Evolutionary conservation across 441 rosid genomes (phyloP), one percentile per base, ranked within the genome.

Genomic region (Populus hybrid): DNA sequence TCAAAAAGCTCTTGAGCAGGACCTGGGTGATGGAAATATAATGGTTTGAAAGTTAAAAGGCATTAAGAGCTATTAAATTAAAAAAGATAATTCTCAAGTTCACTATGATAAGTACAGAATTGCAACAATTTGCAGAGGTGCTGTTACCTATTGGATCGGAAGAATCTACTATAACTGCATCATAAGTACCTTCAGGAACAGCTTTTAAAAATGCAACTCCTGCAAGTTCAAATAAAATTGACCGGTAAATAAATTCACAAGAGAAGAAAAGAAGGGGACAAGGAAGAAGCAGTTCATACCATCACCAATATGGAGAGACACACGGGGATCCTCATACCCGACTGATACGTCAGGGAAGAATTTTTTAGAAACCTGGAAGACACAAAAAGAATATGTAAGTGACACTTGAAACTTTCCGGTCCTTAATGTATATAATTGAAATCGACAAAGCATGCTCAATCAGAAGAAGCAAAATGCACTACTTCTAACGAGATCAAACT

Each of bases 1-100:
- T 94, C 93, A 82, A 94, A 94, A 69, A 94, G 95, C 85, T 93
- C 97, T 79, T 94, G 90, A 2, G 99, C 99, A 64, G 99, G 99
- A 78, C 98, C 97, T 93, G 88, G 75, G 77, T 5, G 24, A 75
- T 8, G 26, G 36, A 65, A 80, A 71, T 69, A 72, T 64, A 24
- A 79, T 28, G 21, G 1, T 75, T 68, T 33, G 26, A 11, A 10
- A 50, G 33, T 76, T 63, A 69, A 9, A 33, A 10, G 31, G 42
- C 76, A 40, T 38, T 14, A 21, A 64, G 20, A 28, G 11, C 24
- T 67, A 16, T 6, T 16, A 36, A 40, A 67, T 21, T 56, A 16
- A 64, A 73, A 23, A 38, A 50, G 10, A 73, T 9, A n/a, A 40
- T 70, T 45, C 63, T 36, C 12, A 23, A 73, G 33, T 53, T 63